phyloP scores from a whole-genome alignment of 306 rosid species.

The Vigna reflexopilosa region DNA sequence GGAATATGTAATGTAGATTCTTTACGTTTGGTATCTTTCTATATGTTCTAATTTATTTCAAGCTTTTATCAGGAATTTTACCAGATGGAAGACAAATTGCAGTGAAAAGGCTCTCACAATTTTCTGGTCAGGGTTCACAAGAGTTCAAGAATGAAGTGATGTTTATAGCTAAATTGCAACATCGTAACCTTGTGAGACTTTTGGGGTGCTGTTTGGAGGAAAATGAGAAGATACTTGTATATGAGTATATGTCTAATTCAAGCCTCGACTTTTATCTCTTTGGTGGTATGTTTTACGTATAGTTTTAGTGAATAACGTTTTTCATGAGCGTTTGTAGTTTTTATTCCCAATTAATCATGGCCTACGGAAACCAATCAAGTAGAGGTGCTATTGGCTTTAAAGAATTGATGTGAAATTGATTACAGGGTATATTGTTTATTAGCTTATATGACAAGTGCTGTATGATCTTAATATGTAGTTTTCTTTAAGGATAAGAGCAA shows the following conservation, averaged over 20 bases:
- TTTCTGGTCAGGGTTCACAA: slow-evolving; percentile 61
- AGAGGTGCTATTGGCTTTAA: neutral
- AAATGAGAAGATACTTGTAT: slow-evolving; percentile 63
- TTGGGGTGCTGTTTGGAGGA: slow-evolving; percentile 60
- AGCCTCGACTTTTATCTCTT: slow-evolving; percentile 60
- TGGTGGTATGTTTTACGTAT: slow-evolving; percentile 48
- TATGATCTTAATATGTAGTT: neutral
- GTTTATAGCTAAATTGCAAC: slow-evolving; percentile 58
- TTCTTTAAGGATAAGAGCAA: neutral
- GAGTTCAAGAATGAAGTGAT: slow-evolving; percentile 68
- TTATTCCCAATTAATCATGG: neutral
- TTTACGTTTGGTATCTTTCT: neutral
- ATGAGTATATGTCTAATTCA: slow-evolving; percentile 62
- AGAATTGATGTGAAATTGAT: neutral
- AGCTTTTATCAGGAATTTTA: slow-evolving; percentile 48
- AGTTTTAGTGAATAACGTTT: neutral
- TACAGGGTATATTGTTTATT: neutral
- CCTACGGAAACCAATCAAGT: neutral
- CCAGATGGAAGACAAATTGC: slow-evolving; percentile 62
- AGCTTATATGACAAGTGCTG: neutral
- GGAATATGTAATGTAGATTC: neutral
- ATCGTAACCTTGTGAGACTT: slow-evolving; percentile 66
- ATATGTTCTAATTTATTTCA: neutral
- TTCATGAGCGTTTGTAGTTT: neutral
- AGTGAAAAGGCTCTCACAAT: slow-evolving; percentile 60